These are phyloP conservation scores for Colletotrichum tabaci DNA, from an alignment of 2,329 filamentous ascomycete species.

Conservation along the genomic window DNA sequence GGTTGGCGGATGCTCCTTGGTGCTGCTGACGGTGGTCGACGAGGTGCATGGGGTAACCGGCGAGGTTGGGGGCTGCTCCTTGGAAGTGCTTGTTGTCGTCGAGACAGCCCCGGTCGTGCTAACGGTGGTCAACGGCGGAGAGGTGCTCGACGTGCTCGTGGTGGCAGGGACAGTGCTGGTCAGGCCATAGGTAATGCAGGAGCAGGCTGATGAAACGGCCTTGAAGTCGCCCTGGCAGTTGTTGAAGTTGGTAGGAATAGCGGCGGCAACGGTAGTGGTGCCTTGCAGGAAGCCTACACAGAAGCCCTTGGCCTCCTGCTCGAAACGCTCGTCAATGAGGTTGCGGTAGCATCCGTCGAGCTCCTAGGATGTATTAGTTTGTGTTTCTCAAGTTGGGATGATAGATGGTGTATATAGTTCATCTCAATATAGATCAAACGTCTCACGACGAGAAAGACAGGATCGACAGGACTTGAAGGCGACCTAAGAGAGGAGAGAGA, in stretches of 20 bases:
- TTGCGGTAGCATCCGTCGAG: conserved; percentile 55
- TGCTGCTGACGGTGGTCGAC: background rate
- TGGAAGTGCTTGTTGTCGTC: background rate
- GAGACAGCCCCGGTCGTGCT: background rate
- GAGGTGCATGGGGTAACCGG: background rate
- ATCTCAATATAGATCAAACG: too few relatives aligned
- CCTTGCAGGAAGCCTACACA: conserved; percentile 52
- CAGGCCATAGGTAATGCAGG: conserved; percentile 53
- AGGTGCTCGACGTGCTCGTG: conserved; percentile 23
- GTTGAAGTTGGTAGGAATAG: conserved; percentile 51
- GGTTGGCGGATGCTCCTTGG: background rate
- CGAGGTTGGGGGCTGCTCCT: background rate
- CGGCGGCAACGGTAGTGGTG: conserved; percentile 47
- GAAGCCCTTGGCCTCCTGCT: conserved; percentile 48
- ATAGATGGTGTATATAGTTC: too few relatives aligned
- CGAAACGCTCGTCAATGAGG: conserved; percentile 52
- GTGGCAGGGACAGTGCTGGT: conserved; percentile 27
- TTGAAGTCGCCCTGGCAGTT: conserved; percentile 47
- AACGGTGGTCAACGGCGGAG: conserved; percentile 15
- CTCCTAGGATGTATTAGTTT: conserved; percentile 40
- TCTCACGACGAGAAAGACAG: background rate
- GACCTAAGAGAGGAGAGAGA: background rate
- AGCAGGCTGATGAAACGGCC: conserved; percentile 54
- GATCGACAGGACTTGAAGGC: too few relatives aligned
- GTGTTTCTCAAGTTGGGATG: background rate